Evolutionary conservation across 805 yeast genomes (phyloP), one percentile per base, ranked within the genome.

Genomic region (Candida andamanensis): DNA sequence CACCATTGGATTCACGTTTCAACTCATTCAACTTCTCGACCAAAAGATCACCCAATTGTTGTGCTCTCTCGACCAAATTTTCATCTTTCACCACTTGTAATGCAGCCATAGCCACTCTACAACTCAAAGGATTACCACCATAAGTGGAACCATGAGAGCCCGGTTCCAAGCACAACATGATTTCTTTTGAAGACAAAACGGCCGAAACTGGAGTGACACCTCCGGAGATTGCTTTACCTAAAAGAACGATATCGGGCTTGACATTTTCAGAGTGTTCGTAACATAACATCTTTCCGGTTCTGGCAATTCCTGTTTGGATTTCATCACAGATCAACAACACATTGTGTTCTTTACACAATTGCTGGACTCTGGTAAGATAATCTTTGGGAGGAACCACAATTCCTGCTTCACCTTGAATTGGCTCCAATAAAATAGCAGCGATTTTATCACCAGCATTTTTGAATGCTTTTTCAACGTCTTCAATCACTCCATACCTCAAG

Each of bases 321-420:
- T 90, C 97, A 58, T 90, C 97, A 54, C 95, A 86, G 61, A 90
- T 89, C 50, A 90, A 74, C 55, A 90, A 68, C 20, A 85, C 89
- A 50, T 90, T 87, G 72, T 89, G 70, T 60, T 86, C 64, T 49
- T 76, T 76, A 67, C 96, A 86, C 41, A 86, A 69, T 33, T 63
- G 78, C 45, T 75, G 74, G 19, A 89, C 95, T 47, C 69, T 65
- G 32, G 78, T 60, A 45, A 90, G 72, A 66, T 89, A 90, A 49
- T 76, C 94, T 30, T 56, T 63, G 44, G 92, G 92, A 33, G 97
- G 97, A 16, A 89, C 96, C 17, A 89, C 90, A 45, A 90, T 90
- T 47, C 97, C 97, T 20, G 97, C 97, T 60, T 90, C 97, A 58
- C 97, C 97, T 60, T 90, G 97, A 52, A 89, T 89, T 41, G 97